Base-by-base conservation (phyloP, 148 eudicot species). In the Amaranthus palmeri region DNA sequence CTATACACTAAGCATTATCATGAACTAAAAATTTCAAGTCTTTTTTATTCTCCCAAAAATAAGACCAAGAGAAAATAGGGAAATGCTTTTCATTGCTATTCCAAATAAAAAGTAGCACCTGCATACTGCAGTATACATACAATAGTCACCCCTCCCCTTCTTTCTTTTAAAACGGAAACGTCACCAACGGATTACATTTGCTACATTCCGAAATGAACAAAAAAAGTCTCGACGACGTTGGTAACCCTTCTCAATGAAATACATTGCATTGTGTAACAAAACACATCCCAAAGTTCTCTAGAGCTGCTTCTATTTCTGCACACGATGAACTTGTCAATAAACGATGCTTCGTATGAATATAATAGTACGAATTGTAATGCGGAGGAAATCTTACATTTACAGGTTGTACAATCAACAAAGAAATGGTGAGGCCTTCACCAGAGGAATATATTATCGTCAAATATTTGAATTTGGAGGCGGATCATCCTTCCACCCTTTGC, bases 401-500 rank as follows among this genome's bases (percentile, higher is more conserved):
- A 87, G 69, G 78, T 65, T 80, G 79, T 80, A 81, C 78, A 73
- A 64, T 77, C 74, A 76, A 55, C 69, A n/a, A 74, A 11, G 48
- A 43, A 47, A 65, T 70, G 57, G 56, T 36, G 54, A 11, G 60
- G 53, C 10, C 64, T 60, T 17, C 45, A 41, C 36, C 41, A 57
- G 36, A 12, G 51, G 61, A 57, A 71, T 46, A 77, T 69, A 44
- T 54, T 57, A 57, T 14, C 40, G 54, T 70, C 72, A 71, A 49
- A 70, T 74, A 70, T 78, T 88, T 65, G 78, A 68, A 76, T 75
- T 83, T 42, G 81, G 84, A 3, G 90, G 83, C 6, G 81, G 87
- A 80, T 93, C 98, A 36, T 91, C 98, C 81, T 89, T 93, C 87
- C 83, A 86, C 51, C 98, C 98, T 81, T 91, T 93, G 45, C 83